Conservation (phyloP, 2,329 filamentous ascomycete genomes). For the Talaromyces verruculosus region DNA sequence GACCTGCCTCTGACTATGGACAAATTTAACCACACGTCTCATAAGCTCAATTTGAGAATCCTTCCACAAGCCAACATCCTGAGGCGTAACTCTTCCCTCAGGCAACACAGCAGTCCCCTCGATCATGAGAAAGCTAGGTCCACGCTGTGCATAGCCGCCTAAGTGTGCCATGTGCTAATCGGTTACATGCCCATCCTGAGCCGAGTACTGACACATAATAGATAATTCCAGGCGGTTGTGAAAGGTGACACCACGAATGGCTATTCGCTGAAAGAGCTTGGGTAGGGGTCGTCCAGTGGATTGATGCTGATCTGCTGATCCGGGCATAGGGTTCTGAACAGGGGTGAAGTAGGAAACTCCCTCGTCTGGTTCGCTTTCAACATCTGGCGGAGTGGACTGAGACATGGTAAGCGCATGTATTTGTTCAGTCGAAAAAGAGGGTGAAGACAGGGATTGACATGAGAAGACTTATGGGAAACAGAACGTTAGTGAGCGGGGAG, state of each 20-base stretch:
- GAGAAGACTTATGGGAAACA: background rate
- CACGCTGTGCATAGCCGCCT: constrained; percentile 22
- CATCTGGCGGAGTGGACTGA: background rate
- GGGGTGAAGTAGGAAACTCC: constrained; percentile 33
- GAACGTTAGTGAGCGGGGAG: background rate
- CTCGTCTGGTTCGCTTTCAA: background rate
- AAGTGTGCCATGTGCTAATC: constrained; percentile 48
- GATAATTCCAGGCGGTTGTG: constrained; percentile 63
- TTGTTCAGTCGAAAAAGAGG: background rate
- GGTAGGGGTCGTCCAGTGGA: background rate
- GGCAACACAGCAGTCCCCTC: constrained; percentile 29
- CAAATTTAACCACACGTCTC: constrained; percentile 33
- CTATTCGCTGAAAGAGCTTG: constrained; percentile 25
- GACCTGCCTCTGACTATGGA: constrained; percentile 30
- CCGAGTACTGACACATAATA: constrained; percentile 60
- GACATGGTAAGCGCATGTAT: background rate
- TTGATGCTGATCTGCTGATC: constrained; percentile 31
- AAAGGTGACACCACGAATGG: constrained; percentile 57
- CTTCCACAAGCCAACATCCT: constrained; percentile 37
- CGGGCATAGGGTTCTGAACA: constrained; percentile 36
- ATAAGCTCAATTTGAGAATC: constrained; percentile 37
- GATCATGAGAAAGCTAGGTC: constrained; percentile 20
- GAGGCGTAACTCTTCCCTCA: constrained; percentile 39
- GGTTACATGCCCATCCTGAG: constrained; percentile 44
- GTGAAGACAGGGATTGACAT: background rate